Percentiles rank a stretch among this genome's conserved stretches.
Conservation (phyloP, 2,329 filamentous ascomycete species). For the Fusarium sp. region DNA sequence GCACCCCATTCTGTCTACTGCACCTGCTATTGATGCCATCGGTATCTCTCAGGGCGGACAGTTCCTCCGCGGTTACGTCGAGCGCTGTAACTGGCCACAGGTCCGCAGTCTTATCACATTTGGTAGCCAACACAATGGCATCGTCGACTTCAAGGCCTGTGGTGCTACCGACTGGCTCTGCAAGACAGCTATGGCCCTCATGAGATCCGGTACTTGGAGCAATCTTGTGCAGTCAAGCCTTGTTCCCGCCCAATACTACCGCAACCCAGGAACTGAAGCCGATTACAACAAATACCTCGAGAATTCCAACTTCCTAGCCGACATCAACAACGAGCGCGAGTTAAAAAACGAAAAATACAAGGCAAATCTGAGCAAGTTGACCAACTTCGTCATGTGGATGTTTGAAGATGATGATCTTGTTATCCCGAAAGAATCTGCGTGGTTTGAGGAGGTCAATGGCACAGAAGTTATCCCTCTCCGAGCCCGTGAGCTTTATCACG, state of each 20-base stretch:
- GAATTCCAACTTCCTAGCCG: constrained; percentile 87
- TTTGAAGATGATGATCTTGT: constrained; percentile 89
- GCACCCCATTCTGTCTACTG: constrained; percentile 83
- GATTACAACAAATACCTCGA: constrained; percentile 78
- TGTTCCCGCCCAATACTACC: constrained; percentile 96
- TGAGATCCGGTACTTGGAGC: constrained; percentile 85
- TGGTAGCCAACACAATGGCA: constrained; percentile 92
- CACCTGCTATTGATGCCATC: constrained; percentile 87
- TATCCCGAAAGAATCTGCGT: constrained; percentile 88
- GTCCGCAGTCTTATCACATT: constrained; percentile 87
- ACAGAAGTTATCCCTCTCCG: constrained; percentile 75
- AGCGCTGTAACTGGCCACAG: constrained; percentile 83
- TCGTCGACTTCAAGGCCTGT: constrained; percentile 84
- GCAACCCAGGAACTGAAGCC: constrained; percentile 63
- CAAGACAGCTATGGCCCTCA: constrained; percentile 79
- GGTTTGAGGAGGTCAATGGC: constrained; percentile 88
- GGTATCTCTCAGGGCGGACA: constrained; percentile 97
- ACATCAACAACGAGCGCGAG: constrained; percentile 92
- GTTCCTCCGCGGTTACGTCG: constrained; percentile 90
- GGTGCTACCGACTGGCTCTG: constrained; percentile 80
- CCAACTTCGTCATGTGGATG: constrained; percentile 88
- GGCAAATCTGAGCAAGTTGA: constrained; percentile 74
- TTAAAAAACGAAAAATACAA: constrained; percentile 81
- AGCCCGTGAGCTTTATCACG: constrained; percentile 79
- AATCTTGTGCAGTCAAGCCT: constrained; percentile 80